Evolutionary conservation across 2,329 filamentous ascomycete genomes (phyloP), one percentile per base, ranked within the genome.

Genomic region (Blastomyces percursus): DNA sequence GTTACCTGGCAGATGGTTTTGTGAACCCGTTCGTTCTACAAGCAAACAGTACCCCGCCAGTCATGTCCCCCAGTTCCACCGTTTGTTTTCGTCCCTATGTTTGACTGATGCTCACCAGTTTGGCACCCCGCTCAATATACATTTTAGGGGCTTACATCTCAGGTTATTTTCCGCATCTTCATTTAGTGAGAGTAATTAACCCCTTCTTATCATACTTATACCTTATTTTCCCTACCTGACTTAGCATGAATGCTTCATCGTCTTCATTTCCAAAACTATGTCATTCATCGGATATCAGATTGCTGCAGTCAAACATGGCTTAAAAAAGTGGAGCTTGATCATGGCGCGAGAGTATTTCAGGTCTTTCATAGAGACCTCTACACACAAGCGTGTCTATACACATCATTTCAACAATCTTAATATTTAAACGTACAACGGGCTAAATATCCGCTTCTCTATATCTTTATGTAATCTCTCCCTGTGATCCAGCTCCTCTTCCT

Each of bases 1-100:
- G 74, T 78, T 12, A 73, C 68, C 51, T 78, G 76, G 75, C 75
- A 74, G 62, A 76, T 76, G 75, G 71, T 75, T 2, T 64, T 77
- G 30, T 77, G 71, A 30, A 30, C 27, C 27, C 27, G 27, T 30
- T 44, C 40, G 42, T 44, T 44, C 16, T 44, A 44, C 42, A 44
- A 44, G 14, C n/a, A 44, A 44, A 30, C 4, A 30, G 7, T 44
- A 44, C 16, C 42, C 42, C 40, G 19, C 19, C 40, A 44, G 16
- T 19, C 12, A 19, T 14, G 40, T 44, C 42, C 42, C 19, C 42
- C 3, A 7, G 42, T 44, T 14, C 19, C n/a, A n/a, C 42, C 19
- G 14, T 44, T 44, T 44, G 7, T 44, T 42, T 44, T 44, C 5
- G 42, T 44, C 42, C 16, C 42, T n/a, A n/a, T 19, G 14, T 44